These are phyloP conservation scores for barley (Hordeum vulgare) DNA, from an alignment of 176 grass and related monocot species.

Conservation along the genomic window MorexV3_pseudomolecules_assembly NC_058520.1:426254-426753, in stretches of 20 bases:
- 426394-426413: too few species aligned
- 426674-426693: slow-evolving; percentile 85
- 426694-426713: slow-evolving; percentile 99
- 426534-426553: slow-evolving; percentile 68
- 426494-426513: slow-evolving; percentile 74
- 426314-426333: too few species aligned
- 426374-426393: too few species aligned
- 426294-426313: slow-evolving; percentile 85
- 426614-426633: slow-evolving; percentile 84
- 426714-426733: slow-evolving; percentile 94
- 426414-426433: too few species aligned
- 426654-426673: slow-evolving; percentile 91
- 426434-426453: slow-evolving; percentile 63
- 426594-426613: slow-evolving; percentile 85
- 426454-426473: slow-evolving; percentile 83
- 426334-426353: too few species aligned
- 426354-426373: too few species aligned
- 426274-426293: slow-evolving; percentile 5
- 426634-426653: slow-evolving; percentile 93
- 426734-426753: slow-evolving; percentile 90
- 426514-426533: slow-evolving; percentile 94
- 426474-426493: slow-evolving; percentile 91
- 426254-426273: slow-evolving; percentile 23
- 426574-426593: slow-evolving; percentile 77
- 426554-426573: slow-evolving; percentile 75